These are phyloP conservation scores for Pleomassaria siparia DNA, from an alignment of 2,329 filamentous ascomycete species.

Conservation along the genomic window DNA sequence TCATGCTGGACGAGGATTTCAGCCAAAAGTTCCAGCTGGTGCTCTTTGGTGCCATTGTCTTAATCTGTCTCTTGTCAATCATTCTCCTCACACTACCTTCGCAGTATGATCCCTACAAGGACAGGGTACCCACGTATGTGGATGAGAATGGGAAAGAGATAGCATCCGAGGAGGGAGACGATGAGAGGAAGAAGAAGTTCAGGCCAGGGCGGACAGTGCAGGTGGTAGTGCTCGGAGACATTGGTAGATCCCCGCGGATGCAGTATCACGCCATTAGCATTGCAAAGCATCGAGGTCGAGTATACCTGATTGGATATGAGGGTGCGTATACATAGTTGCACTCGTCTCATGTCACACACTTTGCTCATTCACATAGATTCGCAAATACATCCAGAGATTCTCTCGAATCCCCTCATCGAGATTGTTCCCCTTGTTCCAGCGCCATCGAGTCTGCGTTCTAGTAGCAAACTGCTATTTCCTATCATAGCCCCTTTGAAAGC, in stretches of 20 bases:
- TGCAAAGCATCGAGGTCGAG: conserved; percentile 75
- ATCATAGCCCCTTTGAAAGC: conserved; percentile 82
- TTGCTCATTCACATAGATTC: conserved; percentile 60
- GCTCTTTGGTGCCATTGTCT: conserved; percentile 43
- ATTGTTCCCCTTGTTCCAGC: conserved; percentile 70
- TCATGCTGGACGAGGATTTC: conserved; percentile 38
- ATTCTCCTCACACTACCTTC: conserved; percentile 57
- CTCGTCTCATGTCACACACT: background rate
- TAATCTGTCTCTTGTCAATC: conserved; percentile 52
- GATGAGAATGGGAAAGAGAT: conserved; percentile 14
- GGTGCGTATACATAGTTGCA: conserved; percentile 52
- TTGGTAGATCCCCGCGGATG: conserved; percentile 95
- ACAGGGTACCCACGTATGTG: conserved; percentile 24
- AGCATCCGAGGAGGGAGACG: conserved; percentile 1
- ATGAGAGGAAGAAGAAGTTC: conserved; percentile 18
- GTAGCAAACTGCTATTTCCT: conserved; percentile 73
- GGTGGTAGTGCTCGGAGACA: conserved; percentile 89
- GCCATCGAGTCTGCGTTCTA: conserved; percentile 66
- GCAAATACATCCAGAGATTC: conserved; percentile 75
- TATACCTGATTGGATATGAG: conserved; percentile 85
- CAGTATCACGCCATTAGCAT: conserved; percentile 96
- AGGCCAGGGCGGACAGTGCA: conserved; percentile 62
- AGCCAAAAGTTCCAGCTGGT: conserved; percentile 38
- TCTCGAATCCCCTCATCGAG: conserved; percentile 66
- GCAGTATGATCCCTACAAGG: conserved; percentile 49